Base-by-base conservation (phyloP, 2,329 filamentous ascomycete species). In the Hypomyces rosellus region DNA sequence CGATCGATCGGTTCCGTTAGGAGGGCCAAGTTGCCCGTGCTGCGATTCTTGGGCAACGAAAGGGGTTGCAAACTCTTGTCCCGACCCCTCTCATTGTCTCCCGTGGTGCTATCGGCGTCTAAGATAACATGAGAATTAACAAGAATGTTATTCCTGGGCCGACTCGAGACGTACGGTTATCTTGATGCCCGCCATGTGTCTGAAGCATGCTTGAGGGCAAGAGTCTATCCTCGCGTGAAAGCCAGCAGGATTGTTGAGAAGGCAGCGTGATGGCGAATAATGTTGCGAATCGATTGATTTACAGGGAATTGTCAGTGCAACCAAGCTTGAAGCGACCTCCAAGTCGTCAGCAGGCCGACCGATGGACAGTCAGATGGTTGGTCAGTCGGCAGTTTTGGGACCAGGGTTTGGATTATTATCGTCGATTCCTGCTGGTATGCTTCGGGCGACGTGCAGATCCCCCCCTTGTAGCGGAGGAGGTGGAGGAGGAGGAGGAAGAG, bases 1-100 rank as follows among this genome's bases (percentile, higher is more conserved):
- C 77, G 81, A 57, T 84, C 81, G 22, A 54, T 48, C n/a, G 61
- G 67, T 53, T 79, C 75, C 55, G 65, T 65, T 56, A 71, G 64
- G 56, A 76, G 65, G 51, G 73, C 68, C 53, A 85, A 72, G 61
- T 84, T 84, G 47, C 80, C 76, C n/a, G 81, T 84, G 64, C 81
- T 84, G 60, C 78, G 74, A 65, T 84, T 85, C 67, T 84, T 85
- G 51, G 81, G 80, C 50, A 85, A 69, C 54, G 75, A 72, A 51
- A 80, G 64, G 43, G 74, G 66, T 39, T 73, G 68, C 49, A 69
- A 61, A 54, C 77, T 70, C 62, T 73, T 73, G 60, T 63, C 69
- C 55, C 73, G 69, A 51, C 70, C 74, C 61, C 69, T 69, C 62
- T 67, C 63, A 51, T 65, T 63, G 50, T 69, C 61, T 53, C 59